Percentiles rank a stretch among this genome's conserved stretches.
These are phyloP conservation scores for Fraxinus baroniana DNA, from an alignment of 305 asterid species.

Conservation along the genomic window DNA sequence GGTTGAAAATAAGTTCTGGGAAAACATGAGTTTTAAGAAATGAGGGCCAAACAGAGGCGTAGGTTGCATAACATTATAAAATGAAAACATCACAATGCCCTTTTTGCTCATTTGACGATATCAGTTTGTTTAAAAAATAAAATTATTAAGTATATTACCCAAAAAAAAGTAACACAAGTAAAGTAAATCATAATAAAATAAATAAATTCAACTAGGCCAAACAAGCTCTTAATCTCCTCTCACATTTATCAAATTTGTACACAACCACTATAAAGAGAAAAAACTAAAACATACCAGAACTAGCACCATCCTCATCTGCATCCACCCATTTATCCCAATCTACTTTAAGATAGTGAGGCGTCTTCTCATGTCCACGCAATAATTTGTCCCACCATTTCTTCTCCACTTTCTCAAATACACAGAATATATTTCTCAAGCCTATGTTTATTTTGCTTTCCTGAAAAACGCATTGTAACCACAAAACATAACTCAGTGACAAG, in stretches of 20 bases:
- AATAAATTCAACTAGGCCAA: neutral
- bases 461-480: neutral
- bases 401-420: neutral
- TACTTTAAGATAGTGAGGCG: neutral
- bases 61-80: neutral
- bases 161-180: neutral
- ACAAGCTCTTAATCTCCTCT: neutral
- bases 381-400: neutral
- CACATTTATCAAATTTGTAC: neutral
- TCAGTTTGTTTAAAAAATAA: neutral
- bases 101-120: neutral
- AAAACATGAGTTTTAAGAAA: neutral
- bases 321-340: neutral
- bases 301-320: conserved; percentile 60
- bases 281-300: conserved; percentile 35
- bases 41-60: neutral
- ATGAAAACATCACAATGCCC: neutral
- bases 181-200: neutral
- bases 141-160: neutral
- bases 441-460: conserved; percentile 28
- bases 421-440: neutral
- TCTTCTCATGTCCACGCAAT: neutral
- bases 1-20: neutral
- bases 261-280: neutral
- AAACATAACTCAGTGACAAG: neutral